Percentiles rank a stretch among this genome's conserved stretches.
phyloP scores from a whole-genome alignment of 2,329 filamentous ascomycete genomes.

The Verticillium nonalfalfae region DNA sequence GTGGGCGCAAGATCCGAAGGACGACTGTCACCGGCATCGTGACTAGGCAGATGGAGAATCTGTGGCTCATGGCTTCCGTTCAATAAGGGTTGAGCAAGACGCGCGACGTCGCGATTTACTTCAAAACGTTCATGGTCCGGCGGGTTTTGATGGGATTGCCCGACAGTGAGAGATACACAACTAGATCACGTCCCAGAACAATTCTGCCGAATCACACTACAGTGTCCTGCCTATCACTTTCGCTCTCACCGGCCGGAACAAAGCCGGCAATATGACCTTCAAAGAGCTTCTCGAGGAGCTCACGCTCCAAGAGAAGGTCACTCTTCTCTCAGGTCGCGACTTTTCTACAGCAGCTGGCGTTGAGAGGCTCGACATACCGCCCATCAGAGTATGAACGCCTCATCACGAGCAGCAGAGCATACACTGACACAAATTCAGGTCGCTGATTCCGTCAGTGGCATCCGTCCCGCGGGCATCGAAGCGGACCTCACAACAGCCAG shows the following conservation, averaged over 20 bases:
- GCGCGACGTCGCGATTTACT: too few relatives aligned
- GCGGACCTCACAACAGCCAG: conserved; percentile 10
- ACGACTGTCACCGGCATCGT: too few relatives aligned
- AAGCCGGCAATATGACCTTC: background rate
- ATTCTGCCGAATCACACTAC: too few relatives aligned
- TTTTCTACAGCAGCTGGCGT: conserved; percentile 12
- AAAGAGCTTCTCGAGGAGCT: conserved; percentile 4
- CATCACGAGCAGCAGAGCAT: too few relatives aligned
- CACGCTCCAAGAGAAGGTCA: conserved; percentile 7
- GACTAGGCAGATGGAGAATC: too few relatives aligned
- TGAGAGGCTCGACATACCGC: conserved; percentile 7
- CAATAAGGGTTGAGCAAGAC: too few relatives aligned
- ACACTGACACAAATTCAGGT: conserved; percentile 2
- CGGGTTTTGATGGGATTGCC: too few relatives aligned
- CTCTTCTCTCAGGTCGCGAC: conserved; percentile 8
- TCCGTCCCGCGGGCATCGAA: conserved; percentile 9
- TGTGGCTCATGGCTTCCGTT: too few relatives aligned
- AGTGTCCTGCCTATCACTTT: background rate
- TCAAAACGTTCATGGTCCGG: too few relatives aligned
- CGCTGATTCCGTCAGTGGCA: conserved; percentile 11
- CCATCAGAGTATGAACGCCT: conserved; percentile 2
- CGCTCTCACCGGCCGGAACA: background rate
- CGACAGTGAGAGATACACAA: too few relatives aligned
- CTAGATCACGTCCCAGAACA: too few relatives aligned
- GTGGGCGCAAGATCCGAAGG: too few relatives aligned